A percentile compares a stretch with the other conserved stretches of the same genome.
phyloP scores from a whole-genome alignment of 2,329 filamentous ascomycete species.

The Paracorniculantispora psalliotae region DNA sequence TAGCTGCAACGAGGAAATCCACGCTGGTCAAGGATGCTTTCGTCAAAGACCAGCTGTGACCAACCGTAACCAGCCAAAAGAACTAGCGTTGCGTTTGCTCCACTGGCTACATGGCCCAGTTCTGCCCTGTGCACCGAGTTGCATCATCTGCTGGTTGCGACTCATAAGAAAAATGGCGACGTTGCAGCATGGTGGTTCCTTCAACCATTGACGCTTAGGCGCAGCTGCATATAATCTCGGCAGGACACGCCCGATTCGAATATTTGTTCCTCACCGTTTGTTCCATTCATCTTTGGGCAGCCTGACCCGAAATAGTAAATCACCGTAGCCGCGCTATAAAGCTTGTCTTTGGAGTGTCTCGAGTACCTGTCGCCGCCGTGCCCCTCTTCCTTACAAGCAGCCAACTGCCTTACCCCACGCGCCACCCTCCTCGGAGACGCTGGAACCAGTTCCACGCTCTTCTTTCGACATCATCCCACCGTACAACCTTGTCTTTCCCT shows the following conservation, averaged over 20 bases:
- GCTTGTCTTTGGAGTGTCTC: background rate
- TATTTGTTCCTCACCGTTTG: background rate
- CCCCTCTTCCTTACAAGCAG: background rate
- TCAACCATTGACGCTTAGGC: background rate
- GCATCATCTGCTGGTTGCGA: slow-evolving; percentile 11
- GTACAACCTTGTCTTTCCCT: background rate
- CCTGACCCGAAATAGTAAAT: background rate
- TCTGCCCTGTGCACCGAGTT: background rate
- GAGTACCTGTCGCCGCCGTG: background rate
- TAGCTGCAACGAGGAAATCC: background rate
- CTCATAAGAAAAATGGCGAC: background rate
- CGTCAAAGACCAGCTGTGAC: too few species aligned
- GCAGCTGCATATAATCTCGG: slow-evolving; percentile 9
- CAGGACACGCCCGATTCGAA: background rate
- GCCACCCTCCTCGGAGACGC: slow-evolving; percentile 15
- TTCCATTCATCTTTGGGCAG: background rate
- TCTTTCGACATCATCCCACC: slow-evolving; percentile 9
- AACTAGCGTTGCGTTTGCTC: background rate
- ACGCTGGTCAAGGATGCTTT: background rate
- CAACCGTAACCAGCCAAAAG: background rate
- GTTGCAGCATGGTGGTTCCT: background rate
- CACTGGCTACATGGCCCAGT: background rate
- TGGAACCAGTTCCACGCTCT: slow-evolving; percentile 12
- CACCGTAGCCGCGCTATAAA: background rate
- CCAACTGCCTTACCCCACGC: slow-evolving; percentile 12